These are phyloP conservation scores for Suillus bovinus DNA, from an alignment of 768 basidiomycete genomes.

Conservation along the genomic window DNA sequence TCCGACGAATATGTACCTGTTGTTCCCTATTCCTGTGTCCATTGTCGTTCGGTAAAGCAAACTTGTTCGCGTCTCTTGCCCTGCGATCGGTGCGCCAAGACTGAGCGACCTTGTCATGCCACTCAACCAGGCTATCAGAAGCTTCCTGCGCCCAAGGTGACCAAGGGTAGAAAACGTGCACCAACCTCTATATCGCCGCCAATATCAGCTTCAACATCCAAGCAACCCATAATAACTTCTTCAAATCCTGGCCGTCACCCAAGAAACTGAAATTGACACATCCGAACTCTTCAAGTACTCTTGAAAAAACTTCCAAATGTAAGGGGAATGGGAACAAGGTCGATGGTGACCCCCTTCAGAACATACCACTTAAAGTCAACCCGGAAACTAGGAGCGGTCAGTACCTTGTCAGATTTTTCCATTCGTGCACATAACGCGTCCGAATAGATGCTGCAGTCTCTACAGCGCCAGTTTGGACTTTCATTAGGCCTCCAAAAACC, in stretches of 20 bases:
- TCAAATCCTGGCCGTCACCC: background rate
- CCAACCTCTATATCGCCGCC: background rate
- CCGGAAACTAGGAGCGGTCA: background rate
- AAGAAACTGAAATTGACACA: background rate
- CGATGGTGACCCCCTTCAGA: background rate
- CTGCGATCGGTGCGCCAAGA: constrained; percentile 25
- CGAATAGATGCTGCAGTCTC: background rate
- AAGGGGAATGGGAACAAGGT: background rate
- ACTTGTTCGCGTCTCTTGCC: constrained; percentile 30
- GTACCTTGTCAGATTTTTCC: background rate
- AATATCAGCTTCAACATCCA: background rate
- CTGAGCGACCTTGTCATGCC: constrained; percentile 7
- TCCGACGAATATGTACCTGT: constrained; percentile 20
- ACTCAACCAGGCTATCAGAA: constrained; percentile 17
- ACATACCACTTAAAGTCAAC: background rate
- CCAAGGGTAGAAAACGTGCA: constrained; percentile 3
- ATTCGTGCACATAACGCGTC: background rate
- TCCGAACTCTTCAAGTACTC: background rate
- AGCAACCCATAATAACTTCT: background rate
- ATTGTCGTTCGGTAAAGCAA: constrained; percentile 14
- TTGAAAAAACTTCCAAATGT: background rate
- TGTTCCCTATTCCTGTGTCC: constrained; percentile 22
- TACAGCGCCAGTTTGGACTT: constrained; percentile 19
- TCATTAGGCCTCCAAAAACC: constrained; percentile 13
- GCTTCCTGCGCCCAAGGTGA: constrained; percentile 25